Percentiles rank a stretch among this genome's conserved stretches.
phyloP scores from a whole-genome alignment of 768 basidiomycete species.

The Pleurotus pulmonarius region DNA sequence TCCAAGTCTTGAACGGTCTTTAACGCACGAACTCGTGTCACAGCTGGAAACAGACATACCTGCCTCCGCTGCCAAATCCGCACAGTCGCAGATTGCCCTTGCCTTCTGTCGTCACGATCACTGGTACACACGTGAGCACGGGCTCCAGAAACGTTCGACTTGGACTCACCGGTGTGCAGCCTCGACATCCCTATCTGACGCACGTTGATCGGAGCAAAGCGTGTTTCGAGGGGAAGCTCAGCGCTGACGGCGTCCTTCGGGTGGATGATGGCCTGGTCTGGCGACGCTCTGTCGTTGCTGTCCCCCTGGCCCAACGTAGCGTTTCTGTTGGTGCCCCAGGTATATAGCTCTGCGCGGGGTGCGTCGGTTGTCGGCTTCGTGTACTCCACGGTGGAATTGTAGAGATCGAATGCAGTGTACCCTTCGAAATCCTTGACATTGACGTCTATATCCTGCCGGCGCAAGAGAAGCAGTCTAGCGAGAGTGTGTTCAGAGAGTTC shows the following conservation, averaged over 20 bases:
- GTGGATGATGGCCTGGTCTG: slow-evolving; percentile 68
- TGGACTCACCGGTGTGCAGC: slow-evolving; percentile 71
- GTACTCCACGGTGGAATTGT: slow-evolving; percentile 82
- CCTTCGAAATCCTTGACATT: slow-evolving; percentile 81
- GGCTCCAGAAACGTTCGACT: not conserved
- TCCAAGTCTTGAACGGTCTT: slow-evolving; percentile 51
- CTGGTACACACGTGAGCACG: slow-evolving; percentile 17
- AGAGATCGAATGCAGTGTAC: slow-evolving; percentile 89
- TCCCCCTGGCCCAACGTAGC: slow-evolving; percentile 86
- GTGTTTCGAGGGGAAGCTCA: slow-evolving; percentile 29
- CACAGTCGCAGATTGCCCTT: slow-evolving; percentile 77
- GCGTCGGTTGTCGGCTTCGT: slow-evolving; percentile 49
- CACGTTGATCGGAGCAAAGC: slow-evolving; percentile 63
- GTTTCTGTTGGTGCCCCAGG: slow-evolving; percentile 48
- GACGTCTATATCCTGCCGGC: slow-evolving; percentile 68
- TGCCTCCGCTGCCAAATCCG: slow-evolving; percentile 86
- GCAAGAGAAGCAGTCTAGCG: slow-evolving; percentile 67
- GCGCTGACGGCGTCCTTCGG: slow-evolving; percentile 25
- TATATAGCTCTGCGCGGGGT: slow-evolving; percentile 60
- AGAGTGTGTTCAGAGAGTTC: slow-evolving; percentile 16
- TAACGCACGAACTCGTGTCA: not conserved
- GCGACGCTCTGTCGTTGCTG: slow-evolving; percentile 69
- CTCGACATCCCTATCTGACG: slow-evolving; percentile 78
- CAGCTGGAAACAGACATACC: slow-evolving; percentile 37
- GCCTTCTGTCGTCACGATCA: slow-evolving; percentile 67